Percentiles rank a stretch among this genome's conserved stretches.
These are phyloP conservation scores for Yarrowia deformans DNA, from an alignment of 805 yeast species.

Conservation along the genomic window DNA sequence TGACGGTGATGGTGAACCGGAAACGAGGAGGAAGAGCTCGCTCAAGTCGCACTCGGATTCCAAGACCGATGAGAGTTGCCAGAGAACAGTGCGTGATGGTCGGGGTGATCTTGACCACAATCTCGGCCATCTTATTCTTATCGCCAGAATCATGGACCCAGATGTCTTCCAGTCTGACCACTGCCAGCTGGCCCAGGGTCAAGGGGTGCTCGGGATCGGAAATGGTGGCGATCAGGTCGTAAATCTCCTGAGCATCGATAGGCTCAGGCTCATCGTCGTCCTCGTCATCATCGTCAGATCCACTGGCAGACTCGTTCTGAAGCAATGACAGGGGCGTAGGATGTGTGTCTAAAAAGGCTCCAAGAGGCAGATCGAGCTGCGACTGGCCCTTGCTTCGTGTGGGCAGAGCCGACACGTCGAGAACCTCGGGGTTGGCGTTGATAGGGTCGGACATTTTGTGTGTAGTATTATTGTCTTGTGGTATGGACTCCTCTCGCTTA, in stretches of 20 bases:
- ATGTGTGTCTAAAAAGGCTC: constrained; percentile 17
- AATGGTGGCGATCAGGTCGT: constrained; percentile 81
- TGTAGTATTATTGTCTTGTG: neutral
- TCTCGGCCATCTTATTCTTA: constrained; percentile 67
- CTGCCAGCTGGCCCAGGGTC: constrained; percentile 91
- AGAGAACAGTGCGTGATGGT: constrained; percentile 97
- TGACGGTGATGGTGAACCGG: constrained; percentile 77
- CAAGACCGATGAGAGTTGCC: constrained; percentile 94
- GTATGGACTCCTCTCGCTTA: neutral
- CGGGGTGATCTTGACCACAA: constrained; percentile 87
- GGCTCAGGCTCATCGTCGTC: constrained; percentile 56
- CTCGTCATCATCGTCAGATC: constrained; percentile 36
- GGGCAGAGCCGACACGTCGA: constrained; percentile 79
- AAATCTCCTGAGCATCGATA: constrained; percentile 89
- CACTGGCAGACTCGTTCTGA: constrained; percentile 28
- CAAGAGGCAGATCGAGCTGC: constrained; percentile 41
- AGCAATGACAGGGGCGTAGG: constrained; percentile 34
- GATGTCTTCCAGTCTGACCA: constrained; percentile 85
- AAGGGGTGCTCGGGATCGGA: constrained; percentile 98
- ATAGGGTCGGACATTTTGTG: constrained; percentile 76
- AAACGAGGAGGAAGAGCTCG: constrained; percentile 85
- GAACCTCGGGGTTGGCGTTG: constrained; percentile 88
- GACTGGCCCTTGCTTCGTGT: constrained; percentile 57
- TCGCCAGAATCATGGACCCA: constrained; percentile 66
- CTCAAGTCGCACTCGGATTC: constrained; percentile 89